Evolutionary conservation across 139 green algal species (phyloP), one percentile per base, ranked within the genome.

Genomic region (Axilococcus clingmanii): DNA sequence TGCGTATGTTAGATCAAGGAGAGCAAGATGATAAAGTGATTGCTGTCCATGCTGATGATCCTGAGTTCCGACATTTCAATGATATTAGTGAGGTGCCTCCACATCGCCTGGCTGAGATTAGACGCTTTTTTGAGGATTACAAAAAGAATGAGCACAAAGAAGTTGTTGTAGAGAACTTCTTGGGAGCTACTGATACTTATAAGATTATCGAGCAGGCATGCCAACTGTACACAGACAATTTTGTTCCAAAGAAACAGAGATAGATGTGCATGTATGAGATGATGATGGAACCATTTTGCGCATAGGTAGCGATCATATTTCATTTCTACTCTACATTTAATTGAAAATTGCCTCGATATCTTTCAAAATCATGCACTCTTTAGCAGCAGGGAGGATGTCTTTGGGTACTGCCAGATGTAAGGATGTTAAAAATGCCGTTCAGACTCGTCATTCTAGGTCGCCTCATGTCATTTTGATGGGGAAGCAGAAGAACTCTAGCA

Each of bases 111-210:
- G 52, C 57, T 4, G 85, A 94, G 52, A 94, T 95, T 55, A 75
- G 65, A 52, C 60, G 81, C 30, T 93, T 94, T 62, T 95, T 95
- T 49, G 79, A 92, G 69, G 85, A 94, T 75, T 95, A 95, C 79
- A 95, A 95, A 71, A 91, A 91, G 77, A 93, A 93, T 47, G 86
- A 96, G 76, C 75, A 94, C 72, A 96, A 96, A 74, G 57, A 86
- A 40, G 88, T 96, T 3, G 65, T 80, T 49, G 88, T 96, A 27
- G 86, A 96, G 42, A 85, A 95, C 28, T 88, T 96, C 48, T 54
- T 94, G 38, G 88, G 84, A 0, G 52, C 68, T 29, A 73, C 80
- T 25, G 71, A 83, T 25, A 84, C 88, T 22, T 61, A 76, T 22
- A 74, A 81, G 54, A 71, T 76, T 25, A 75, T 96, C 48, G 74